Evolutionary conservation across 257 asterid species (phyloP).

Genomic region (Scutellaria baicalensis): DNA sequence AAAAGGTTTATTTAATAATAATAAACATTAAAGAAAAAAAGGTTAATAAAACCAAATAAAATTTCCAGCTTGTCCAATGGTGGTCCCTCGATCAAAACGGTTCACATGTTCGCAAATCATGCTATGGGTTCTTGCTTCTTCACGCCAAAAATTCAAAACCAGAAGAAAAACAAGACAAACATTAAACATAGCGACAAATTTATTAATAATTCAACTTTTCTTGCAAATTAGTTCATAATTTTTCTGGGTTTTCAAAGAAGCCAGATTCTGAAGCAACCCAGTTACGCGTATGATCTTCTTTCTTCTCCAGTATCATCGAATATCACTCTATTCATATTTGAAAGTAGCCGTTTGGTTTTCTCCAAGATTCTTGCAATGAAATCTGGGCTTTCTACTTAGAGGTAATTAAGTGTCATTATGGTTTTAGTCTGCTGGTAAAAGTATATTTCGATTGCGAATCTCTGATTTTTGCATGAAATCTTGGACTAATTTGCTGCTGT

Average conservation of each 20-base stretch:
- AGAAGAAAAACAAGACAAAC: neutral
- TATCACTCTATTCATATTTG: neutral
- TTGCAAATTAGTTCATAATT: neutral
- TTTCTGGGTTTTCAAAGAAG: conserved; percentile 26
- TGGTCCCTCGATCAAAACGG: conserved; percentile 14
- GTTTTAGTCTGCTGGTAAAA: neutral
- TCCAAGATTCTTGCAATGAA: conserved; percentile 29
- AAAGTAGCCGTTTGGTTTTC: neutral
- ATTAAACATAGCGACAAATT: conserved; percentile 1
- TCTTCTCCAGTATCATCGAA: conserved; percentile 16
- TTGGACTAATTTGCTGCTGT: neutral
- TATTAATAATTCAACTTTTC: neutral
- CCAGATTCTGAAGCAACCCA: conserved; percentile 25
- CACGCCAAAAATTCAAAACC: neutral
- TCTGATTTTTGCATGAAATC: neutral
- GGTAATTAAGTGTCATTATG: neutral
- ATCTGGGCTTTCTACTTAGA: conserved; percentile 13
- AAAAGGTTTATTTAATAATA: neutral
- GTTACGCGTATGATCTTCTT: neutral
- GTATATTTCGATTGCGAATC: neutral
- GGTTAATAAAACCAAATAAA: neutral
- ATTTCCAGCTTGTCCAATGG: neutral
- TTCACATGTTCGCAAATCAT: conserved; percentile 14
- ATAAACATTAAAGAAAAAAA: neutral
- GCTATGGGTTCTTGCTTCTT: neutral